Evolutionary conservation across 2,329 filamentous ascomycete species (phyloP), one percentile per base, ranked within the genome.

Genomic region (Aspergillus sp.): DNA sequence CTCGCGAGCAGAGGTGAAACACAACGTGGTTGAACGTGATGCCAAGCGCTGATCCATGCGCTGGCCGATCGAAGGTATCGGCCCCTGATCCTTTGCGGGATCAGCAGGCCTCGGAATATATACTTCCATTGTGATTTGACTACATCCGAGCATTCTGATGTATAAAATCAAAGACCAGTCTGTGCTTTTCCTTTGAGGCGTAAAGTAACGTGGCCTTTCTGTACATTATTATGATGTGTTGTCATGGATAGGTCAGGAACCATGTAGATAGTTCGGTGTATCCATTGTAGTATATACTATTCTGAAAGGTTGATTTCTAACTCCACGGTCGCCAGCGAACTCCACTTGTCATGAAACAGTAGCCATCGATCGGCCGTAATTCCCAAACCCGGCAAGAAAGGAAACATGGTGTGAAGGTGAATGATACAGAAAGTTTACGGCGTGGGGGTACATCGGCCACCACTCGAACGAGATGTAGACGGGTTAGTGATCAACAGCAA

Each of bases 251-350:
- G 19, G 41, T 30, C 15, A 11, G n/a, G 17, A 27, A 50, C 3
- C 8, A n/a, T 17, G 10, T 50, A 8, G 7, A 30, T 32, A 15
- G 17, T 50, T 27, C 23, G 25, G 8, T 17, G 17, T 27, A 50
- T 50, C 32, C n/a, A 30, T 32, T 17, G 17, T 27, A 17, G 15
- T 50, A 50, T 27, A 19, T 32, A 50, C 25, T 17, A 27, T 32
- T 30, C 10, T 50, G 15, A n/a, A 19, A 50, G 19, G 25, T 50
- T n/a, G 25, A 32, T 19, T 30, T 27, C 47, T 27, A 50, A 50
- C 47, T 50, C 47, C 47, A 49, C 44, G n/a, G 25, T 50, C 47
- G 47, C 47, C 47, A 30, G 47, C 17, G 25, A 50, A 50, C 47
- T 50, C 47, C 47, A 11, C n/a, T 30, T n/a, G 25, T 30, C 47